Conservation (phyloP, 75 land plant species). For the Cryptomeria japonica region DNA sequence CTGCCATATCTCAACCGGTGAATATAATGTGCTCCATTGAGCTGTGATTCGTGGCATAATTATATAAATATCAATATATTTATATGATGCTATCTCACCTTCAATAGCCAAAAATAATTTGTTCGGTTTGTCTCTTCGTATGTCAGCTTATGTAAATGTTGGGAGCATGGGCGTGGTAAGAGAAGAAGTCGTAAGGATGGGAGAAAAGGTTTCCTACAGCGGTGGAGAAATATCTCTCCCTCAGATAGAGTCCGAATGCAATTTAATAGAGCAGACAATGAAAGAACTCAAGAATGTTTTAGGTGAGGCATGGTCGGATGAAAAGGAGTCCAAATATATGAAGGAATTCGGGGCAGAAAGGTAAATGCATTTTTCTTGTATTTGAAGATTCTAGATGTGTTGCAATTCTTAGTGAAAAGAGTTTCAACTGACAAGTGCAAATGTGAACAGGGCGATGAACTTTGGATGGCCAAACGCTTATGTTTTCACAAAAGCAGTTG, state of each 20-base stretch:
- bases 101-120: no score
- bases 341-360: no score
- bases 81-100: no score
- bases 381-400: neutral
- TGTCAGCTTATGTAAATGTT: neutral
- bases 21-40: neutral
- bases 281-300: slow-evolving; percentile 1
- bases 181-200: slow-evolving; percentile 26
- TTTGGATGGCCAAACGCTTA: slow-evolving; percentile 23
- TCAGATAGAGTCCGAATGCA: slow-evolving; percentile 24
- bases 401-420: neutral
- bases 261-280: no score
- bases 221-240: neutral
- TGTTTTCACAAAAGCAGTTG: slow-evolving; percentile 80
- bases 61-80: no score
- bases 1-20: slow-evolving; percentile 36
- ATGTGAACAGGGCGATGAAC: slow-evolving; percentile 18
- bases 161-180: neutral
- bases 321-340: neutral
- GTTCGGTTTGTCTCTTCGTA: neutral
- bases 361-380: no score
- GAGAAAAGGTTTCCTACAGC: slow-evolving; percentile 12
- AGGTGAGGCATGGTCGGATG: neutral
- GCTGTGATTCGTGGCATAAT: no score
- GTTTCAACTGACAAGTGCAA: slow-evolving; percentile 11